Percentiles rank a stretch among this genome's conserved stretches.
Evolutionary conservation across 805 yeast species (phyloP).

Genomic region (Hanseniaspora thailandica): DNA sequence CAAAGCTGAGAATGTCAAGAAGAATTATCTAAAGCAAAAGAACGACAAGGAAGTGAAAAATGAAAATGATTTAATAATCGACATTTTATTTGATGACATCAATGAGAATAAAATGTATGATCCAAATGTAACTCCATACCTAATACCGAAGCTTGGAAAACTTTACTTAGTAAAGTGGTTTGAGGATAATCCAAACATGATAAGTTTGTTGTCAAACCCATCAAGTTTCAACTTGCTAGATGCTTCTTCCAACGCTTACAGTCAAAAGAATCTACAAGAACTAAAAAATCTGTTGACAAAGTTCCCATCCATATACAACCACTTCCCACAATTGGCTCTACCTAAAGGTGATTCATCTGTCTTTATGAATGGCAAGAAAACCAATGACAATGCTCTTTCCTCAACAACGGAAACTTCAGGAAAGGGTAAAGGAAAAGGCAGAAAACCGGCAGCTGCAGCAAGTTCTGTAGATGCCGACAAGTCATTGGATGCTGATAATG

Average conservation of each 20-base stretch:
- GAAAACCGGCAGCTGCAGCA: not conserved
- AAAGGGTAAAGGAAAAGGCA: not conserved
- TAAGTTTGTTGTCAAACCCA: constrained; percentile 18
- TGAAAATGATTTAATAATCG: not conserved
- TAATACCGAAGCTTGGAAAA: constrained; percentile 78
- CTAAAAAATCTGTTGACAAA: not conserved
- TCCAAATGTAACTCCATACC: constrained; percentile 57
- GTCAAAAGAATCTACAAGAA: not conserved
- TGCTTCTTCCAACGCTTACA: not conserved
- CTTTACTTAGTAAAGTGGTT: constrained; percentile 76
- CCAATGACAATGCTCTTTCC: not conserved
- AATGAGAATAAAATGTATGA: constrained; percentile 34
- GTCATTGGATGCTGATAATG: constrained; percentile 9
- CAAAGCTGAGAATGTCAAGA: constrained; percentile 3
- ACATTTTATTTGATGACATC: constrained; percentile 5
- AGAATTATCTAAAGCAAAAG: constrained; percentile 19
- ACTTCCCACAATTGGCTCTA: constrained; percentile 19
- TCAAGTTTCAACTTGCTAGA: not conserved
- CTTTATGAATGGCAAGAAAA: not conserved
- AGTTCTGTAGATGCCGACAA: not conserved
- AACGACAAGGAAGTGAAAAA: not conserved
- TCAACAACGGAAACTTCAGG: not conserved
- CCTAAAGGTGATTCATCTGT: constrained; percentile 11
- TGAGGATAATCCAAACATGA: constrained; percentile 47
- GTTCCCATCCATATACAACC: constrained; percentile 6